phyloP scores from a whole-genome alignment of 257 asterid species.

The Echium plantagineum region DNA sequence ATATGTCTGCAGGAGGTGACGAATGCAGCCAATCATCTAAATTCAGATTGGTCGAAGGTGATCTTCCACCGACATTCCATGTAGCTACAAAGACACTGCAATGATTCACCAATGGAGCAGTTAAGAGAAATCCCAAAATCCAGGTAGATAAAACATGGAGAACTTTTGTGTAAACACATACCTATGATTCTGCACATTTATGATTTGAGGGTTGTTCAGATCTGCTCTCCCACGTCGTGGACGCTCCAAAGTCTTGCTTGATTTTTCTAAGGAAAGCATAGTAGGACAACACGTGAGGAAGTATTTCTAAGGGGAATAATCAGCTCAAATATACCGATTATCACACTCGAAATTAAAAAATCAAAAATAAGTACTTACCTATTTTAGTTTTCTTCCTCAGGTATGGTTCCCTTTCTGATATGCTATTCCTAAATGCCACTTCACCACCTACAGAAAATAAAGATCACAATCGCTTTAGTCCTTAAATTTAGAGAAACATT shows the following conservation, averaged over 20 bases:
- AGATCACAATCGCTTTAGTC: neutral
- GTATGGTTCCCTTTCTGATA: constrained; percentile 74
- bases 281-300: constrained; percentile 1
- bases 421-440: constrained; percentile 67
- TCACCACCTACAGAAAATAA: constrained; percentile 38
- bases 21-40: constrained; percentile 95
- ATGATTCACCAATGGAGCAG: constrained; percentile 5
- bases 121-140: neutral
- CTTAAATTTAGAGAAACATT: constrained; percentile 3
- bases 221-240: constrained; percentile 65
- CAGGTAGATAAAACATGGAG: neutral
- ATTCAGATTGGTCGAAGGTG: constrained; percentile 70
- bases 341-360: neutral
- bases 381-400: constrained; percentile 65
- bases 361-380: constrained; percentile 25
- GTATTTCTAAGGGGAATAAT: neutral
- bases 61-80: constrained; percentile 96
- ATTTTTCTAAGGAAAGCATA: constrained; percentile 40
- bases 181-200: constrained; percentile 65
- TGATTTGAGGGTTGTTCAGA: constrained; percentile 92
- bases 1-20: constrained; percentile 94
- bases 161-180: constrained; percentile 28
- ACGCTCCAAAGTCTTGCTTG: constrained; percentile 46
- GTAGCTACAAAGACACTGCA: constrained; percentile 79
- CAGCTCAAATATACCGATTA: neutral